Base-by-base conservation (phyloP, 768 basidiomycete species). In the Lactarius hengduanensis region DNA sequence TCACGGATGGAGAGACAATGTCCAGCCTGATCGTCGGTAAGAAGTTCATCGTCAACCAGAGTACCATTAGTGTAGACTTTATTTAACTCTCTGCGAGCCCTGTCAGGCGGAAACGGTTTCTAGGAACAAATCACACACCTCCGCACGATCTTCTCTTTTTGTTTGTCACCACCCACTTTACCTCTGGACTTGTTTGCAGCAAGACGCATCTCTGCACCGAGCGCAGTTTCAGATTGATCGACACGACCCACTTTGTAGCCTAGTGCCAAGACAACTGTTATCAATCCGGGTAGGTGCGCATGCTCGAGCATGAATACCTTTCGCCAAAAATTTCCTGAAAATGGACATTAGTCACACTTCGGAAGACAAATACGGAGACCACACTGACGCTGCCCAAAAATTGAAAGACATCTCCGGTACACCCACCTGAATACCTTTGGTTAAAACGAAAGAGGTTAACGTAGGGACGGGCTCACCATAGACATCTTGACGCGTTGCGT, bases 1-100 rank as follows among this genome's bases (percentile, higher is more conserved):
- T 93, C 92, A 8, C 88, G 89, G 74, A 99, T 87, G 10, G 92
- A 89, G 32, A 98, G 85, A 74, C 96, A 98, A 73, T 99, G 97
- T 4, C 92, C 94, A 0, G 94, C 92, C 77, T 98, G 91, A 68
- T 98, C 97, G 65, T 97, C 93, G 1, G 84, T 89, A 38, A 98
- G 81, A 63, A 96, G 87, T 56, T 90, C 87, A 13, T 88, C 87
- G 71, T 99, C 97, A 57, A 98, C 90, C 30, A 98, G 87, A 0
- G 97, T 99, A 2, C 97, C 97, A 60, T 93, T 93, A 0, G 97
- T 99, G 74, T 96, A 92, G 54, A 99, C 94, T 80, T 96, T 96
- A 76, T 92, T 92, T 59, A 99, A 82, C 72, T 96, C 97, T 57
- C 90, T 90, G 73, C 28, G 38, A 56, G 36, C 71, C 64, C 28